A percentile compares a stretch with the other conserved stretches of the same genome.
These are phyloP conservation scores for Neofusicoccum sp. DNA, from an alignment of 2,329 filamentous ascomycete genomes.

Conservation along the genomic window DNA sequence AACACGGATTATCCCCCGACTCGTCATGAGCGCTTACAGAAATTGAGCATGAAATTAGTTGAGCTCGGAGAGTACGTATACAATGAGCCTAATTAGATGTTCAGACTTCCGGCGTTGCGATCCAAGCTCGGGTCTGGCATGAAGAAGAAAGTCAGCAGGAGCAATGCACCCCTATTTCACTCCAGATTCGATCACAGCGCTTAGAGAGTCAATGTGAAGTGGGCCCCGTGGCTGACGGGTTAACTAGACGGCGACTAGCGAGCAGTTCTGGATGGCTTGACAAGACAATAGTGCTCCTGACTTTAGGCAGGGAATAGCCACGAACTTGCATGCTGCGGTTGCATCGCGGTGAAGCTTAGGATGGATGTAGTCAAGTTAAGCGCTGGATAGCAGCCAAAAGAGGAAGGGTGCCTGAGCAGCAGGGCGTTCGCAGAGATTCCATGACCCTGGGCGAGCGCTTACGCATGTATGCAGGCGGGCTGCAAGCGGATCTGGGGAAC, in stretches of 20 bases:
- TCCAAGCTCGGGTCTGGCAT: too few species aligned
- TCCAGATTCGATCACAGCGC: not conserved
- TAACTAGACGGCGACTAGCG: not conserved
- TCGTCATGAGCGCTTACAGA: not conserved
- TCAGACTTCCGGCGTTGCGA: too few species aligned
- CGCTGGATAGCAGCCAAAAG: not conserved
- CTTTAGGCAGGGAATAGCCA: not conserved
- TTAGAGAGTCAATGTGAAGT: not conserved
- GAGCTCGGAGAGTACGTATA: not conserved
- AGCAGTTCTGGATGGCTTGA: not conserved
- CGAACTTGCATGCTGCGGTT: not conserved
- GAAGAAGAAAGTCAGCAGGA: too few species aligned
- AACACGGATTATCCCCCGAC: not conserved
- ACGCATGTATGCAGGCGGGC: not conserved
- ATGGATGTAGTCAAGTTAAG: conserved; percentile 1
- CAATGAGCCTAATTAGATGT: too few species aligned
- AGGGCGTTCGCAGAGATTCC: not conserved
- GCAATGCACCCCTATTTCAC: too few species aligned
- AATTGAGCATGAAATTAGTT: not conserved
- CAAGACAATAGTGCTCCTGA: not conserved
- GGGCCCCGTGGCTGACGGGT: not conserved
- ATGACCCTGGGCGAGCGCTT: not conserved
- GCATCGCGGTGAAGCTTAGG: not conserved
- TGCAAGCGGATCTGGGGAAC: not conserved
- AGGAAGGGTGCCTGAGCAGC: not conserved